Base-by-base conservation (phyloP, 352 stramenopile genomes). In the Phytophthora foliorum region DNA sequence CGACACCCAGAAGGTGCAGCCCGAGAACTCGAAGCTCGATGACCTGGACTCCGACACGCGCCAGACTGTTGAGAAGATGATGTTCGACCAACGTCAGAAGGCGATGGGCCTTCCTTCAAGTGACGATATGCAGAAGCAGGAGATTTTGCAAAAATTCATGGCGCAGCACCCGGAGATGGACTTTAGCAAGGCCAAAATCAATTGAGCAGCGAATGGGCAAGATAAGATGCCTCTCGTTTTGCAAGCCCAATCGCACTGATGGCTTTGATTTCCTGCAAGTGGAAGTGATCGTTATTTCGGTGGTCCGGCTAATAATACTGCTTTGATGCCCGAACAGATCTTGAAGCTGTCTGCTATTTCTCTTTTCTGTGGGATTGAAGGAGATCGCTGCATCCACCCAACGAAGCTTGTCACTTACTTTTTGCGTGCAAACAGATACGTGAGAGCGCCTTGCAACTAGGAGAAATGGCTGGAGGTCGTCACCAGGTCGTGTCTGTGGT, bases 41-140 rank as follows among this genome's bases (percentile, higher is more conserved):
- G 98, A 99, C 77, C 78, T 99, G 61, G 98, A 99, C 78, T 93
- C 97, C 6, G 98, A 99, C 56, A 99, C 98, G 21, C 86, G 98
- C 38, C 93, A 99, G 72, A 99, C 98, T 4, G 98, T 99, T 17
- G 98, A 99, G 82, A 99, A 99, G 72, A 99, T 99, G 98, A 99
- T 99, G 98, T 98, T 97, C 67, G 92, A 98, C 67, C 94, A 98
- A 76, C 87, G 93, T 31, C 98, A 99, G 82, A 99, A 99, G 77
- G 96, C 97, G 1, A 85, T 99, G 74, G 98, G 98, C 3, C 78
- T 98, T 39, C 98, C 98, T 1, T 98, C 97, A 8, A 98, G 90
- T 53, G 98, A 99, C 63, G 98, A 99, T 63, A 85, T 99, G 77
- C 82, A 98, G 71, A 99, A 99, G 81, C 89, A 99, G 72, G 97